Base-by-base conservation (phyloP, 305 asterid species). In the Petunia hybrid region DNA sequence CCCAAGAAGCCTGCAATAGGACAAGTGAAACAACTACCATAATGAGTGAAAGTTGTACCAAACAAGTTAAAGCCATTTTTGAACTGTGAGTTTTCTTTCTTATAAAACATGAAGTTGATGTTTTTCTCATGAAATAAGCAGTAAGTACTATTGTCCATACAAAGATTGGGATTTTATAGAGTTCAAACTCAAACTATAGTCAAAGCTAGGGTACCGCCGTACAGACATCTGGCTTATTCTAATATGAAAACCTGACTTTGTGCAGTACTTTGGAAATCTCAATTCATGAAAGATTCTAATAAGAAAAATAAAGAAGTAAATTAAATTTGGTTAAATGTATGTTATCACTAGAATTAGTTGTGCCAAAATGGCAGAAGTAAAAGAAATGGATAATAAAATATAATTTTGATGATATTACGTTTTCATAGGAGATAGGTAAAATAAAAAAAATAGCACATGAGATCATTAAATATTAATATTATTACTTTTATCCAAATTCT, bases 141-240 rank as follows among this genome's bases (percentile, higher is more conserved):
- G 9, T 6, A 46, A 6, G 12, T 46, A 8, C 53, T 46, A 46
- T n/a, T n/a, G n/a, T n/a, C n/a, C n/a, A 8, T 4, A 48, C 55
- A 48, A 13, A 12, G 5, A 13, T 39, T 65, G 73, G 2, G 51
- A 5, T 87, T 65, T 12, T 65, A 65, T 40, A 65, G 73, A 61
- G 66, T 63, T 65, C 73, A 40, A 65, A 65, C 12, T 39, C 48
- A 5, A 6, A 3, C n/a, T 10, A 39, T 65, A 39, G 71, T 65
- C 71, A 39, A 65, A 65, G 35, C 48, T 65, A 39, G 35, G 43
- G 51, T 65, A 65, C 35, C 6, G 35, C 73, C 73, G 73, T 39
- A 66, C 53, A 66, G 42, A 40, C 74, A 66, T 66, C 51, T 66
- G 3, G 5, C 74, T 66, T 67, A 67, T 14, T 67, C 42, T 67